Base-by-base conservation (phyloP, 495 filamentous ascomycete species). In the Haplographium delicatum region DNA sequence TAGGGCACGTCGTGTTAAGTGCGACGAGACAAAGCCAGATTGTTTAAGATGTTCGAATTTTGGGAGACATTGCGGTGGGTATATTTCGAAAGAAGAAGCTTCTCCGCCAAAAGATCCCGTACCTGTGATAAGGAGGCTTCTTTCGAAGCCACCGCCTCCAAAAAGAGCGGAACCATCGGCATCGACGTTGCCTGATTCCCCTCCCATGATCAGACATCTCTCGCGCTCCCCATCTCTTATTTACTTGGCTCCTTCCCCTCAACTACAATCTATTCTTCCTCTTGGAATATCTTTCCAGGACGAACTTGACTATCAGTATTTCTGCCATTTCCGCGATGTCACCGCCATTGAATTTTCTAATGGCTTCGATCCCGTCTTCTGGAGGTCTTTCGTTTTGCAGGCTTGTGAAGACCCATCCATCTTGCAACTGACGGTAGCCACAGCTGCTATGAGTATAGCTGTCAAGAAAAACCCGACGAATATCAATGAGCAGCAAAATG, bases 1-100 rank as follows among this genome's bases (percentile, higher is more conserved):
- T 22, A 67, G 68, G 40, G 47, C 55, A 27, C 61, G 71, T 40
- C 61, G 68, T 25, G 68, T 73, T 7, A 73, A 73, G 41, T 74
- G 71, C 34, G 71, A 72, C 40, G 69, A 72, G 30, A 58, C 66
- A 37, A 62, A 63, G 15, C 71, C 71, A 0, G 45, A 55, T 18
- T 74, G 71, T 51, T 58, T 61, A 19, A 60, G 67, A 45, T 74
- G 71, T 53, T 42, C 46, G 8, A 67, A 60, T 20, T 67, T 63
- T 24, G 68, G 69, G 26, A 56, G 65, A 41, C 59, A 55, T 18
- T 74, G 71, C 38, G 68, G 64, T 27, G 71, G 71, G 13, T 74
- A 72, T 58, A 54, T 40, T 4, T 52, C 49, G 11, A 47, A 38
- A 31, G 54, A 57, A 26, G 54, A 52, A 5, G 26, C 16, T 11